Base-by-base conservation (phyloP, 2,329 filamentous ascomycete species). In the Aspergillus japonicus region DNA sequence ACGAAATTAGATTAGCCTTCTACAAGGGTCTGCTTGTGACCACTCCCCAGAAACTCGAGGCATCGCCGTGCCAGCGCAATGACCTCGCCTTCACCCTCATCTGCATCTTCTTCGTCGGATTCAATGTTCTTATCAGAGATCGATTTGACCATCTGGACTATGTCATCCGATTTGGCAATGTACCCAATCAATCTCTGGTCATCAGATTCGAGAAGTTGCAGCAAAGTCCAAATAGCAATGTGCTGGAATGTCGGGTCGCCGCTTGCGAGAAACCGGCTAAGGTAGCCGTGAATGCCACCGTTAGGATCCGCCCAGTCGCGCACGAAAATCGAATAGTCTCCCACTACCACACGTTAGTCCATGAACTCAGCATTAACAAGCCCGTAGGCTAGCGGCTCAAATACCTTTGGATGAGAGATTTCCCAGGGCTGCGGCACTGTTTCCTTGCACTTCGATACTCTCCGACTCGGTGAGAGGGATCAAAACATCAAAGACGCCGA, bases 161-260 rank as follows among this genome's bases (percentile, higher is more conserved):
- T 90, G 66, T 96, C 92, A 64, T 94, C 90, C 1, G 92, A 93
- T 71, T 94, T 90, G 68, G 91, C 88, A 67, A 99, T 97, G 52
- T 92, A 87, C 53, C 88, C 88, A 64, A 97, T 89, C n/a, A 99
- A 82, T 57, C 87, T 89, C 77, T 90, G 88, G 73, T 99, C 94
- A 74, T 96, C 93, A 0, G 94, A 97, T 77, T 99, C 95, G 54
- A 99, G 88, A 4, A 99, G 85, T 73, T 99, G 95, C 3, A 99
- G 85, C 51, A 99, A 80, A 1, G 95, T 99, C 95, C 95, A 99
- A 64, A 98, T 96, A 54, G 95, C 95, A 72, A 99, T 99, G 74
- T 99, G 95, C 77, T 99, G 95, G 82, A 99, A 99, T 0, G 95
- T 99, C 0, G 95, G 88, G 73, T 99, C 95, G 47, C 93, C 94